Percentiles rank a stretch among this genome's conserved stretches.
Evolutionary conservation across 495 filamentous ascomycete genomes (phyloP).

Genomic region (Jackrogersella minutella): DNA sequence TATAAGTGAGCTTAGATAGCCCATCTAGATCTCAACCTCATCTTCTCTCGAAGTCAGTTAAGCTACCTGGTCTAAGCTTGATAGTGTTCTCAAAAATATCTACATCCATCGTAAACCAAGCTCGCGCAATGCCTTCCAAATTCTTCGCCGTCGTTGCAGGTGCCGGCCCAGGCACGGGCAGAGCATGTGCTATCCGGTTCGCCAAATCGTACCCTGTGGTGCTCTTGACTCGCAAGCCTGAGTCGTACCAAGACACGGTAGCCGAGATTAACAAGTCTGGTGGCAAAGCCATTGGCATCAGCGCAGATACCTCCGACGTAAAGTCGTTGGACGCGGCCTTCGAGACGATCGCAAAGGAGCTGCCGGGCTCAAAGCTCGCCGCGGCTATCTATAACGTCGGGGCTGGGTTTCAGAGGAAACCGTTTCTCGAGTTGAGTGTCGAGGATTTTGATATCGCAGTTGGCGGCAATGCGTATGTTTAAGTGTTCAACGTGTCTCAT

Average conservation of each 20-base stretch:
- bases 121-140: conserved; percentile 51
- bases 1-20: conserved; percentile 15
- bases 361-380: conserved; percentile 62
- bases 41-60: conserved; percentile 14
- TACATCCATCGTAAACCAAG: conserved; percentile 32
- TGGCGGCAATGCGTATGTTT: conserved; percentile 67
- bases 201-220: conserved; percentile 77
- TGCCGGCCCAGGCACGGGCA: conserved; percentile 70
- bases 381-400: conserved; percentile 88
- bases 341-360: conserved; percentile 67
- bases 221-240: conserved; percentile 73
- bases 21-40: not conserved
- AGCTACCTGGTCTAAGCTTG: conserved; percentile 65
- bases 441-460: conserved; percentile 69
- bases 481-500: not conserved
- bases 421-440: conserved; percentile 76
- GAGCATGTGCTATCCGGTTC: conserved; percentile 71
- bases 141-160: conserved; percentile 73
- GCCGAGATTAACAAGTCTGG: conserved; percentile 74
- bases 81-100: conserved; percentile 52
- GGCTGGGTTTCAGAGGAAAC: conserved; percentile 74
- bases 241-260: conserved; percentile 72
- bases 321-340: conserved; percentile 72
- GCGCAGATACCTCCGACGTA: conserved; percentile 72
- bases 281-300: conserved; percentile 79